These are phyloP conservation scores for Penicillium desertorum DNA, from an alignment of 495 filamentous ascomycete genomes.

Conservation along the genomic window DNA sequence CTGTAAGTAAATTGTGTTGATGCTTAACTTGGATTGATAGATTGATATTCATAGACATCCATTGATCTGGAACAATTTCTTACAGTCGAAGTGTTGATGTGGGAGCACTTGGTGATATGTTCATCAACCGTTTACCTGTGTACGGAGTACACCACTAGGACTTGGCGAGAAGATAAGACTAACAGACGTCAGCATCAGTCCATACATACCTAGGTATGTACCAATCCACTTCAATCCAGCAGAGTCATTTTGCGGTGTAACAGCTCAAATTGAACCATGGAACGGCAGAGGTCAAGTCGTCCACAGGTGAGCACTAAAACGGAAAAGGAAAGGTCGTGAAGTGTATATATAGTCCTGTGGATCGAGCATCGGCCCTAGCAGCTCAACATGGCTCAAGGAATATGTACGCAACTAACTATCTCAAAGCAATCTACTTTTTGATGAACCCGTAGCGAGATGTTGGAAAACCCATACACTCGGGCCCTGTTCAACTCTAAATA, in stretches of 20 bases:
- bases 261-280: background rate
- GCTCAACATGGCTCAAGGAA: background rate
- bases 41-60: background rate
- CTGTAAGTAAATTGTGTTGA: background rate
- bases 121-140: background rate
- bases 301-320: background rate
- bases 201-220: too few relatives aligned
- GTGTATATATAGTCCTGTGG: background rate
- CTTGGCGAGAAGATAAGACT: background rate
- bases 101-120: background rate
- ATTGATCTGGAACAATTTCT: background rate
- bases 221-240: background rate
- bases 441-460: background rate
- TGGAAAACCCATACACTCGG: conserved; percentile 3
- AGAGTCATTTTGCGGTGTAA: background rate
- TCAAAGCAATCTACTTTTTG: background rate
- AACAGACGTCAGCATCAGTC: background rate
- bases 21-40: background rate
- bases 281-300: background rate
- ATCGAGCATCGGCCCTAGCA: background rate
- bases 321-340: background rate
- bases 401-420: background rate
- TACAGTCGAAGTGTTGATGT: background rate
- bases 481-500: conserved; percentile 7
- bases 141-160: background rate